These are phyloP conservation scores for Aspergillus tamarii DNA, from an alignment of 2,329 filamentous ascomycete species.

Conservation along the genomic window DNA sequence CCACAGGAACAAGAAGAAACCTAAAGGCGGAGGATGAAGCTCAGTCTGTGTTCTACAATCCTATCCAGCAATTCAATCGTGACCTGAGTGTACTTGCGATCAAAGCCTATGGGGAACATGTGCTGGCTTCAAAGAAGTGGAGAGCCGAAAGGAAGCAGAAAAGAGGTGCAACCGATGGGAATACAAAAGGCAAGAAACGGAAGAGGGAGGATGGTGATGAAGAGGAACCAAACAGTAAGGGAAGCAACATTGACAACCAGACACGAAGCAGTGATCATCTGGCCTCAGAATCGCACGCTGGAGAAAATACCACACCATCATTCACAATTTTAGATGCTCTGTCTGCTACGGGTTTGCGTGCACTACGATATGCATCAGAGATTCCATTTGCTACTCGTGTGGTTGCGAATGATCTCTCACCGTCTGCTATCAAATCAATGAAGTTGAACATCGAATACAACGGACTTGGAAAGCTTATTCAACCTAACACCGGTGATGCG, in stretches of 20 bases:
- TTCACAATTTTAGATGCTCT: conserved; percentile 94
- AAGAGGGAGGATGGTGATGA: conserved; percentile 38
- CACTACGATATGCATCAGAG: conserved; percentile 88
- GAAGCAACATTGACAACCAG: conserved; percentile 23
- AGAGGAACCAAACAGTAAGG: conserved; percentile 23
- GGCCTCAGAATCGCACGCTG: conserved; percentile 20
- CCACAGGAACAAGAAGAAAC: conserved; percentile 48
- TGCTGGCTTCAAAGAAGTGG: conserved; percentile 56
- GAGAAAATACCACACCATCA: conserved; percentile 41
- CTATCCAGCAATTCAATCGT: conserved; percentile 98
- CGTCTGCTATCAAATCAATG: conserved; percentile 77
- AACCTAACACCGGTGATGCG: conserved; percentile 77
- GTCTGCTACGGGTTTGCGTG: conserved; percentile 89
- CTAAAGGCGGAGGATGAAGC: conserved; percentile 61
- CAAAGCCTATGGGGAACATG: conserved; percentile 79
- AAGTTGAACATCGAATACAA: conserved; percentile 85
- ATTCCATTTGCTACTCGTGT: conserved; percentile 80
- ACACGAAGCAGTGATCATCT: conserved; percentile 19
- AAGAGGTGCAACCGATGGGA: conserved; percentile 36
- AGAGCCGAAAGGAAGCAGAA: conserved; percentile 47
- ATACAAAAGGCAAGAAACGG: conserved; percentile 41
- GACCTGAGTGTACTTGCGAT: conserved; percentile 93
- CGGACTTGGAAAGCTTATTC: conserved; percentile 69
- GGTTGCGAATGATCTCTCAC: conserved; percentile 87
- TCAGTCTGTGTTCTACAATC: conserved; percentile 93